Evolutionary conservation across 306 rosid genomes (phyloP).

Genomic region (Dryas octopetala): DNA sequence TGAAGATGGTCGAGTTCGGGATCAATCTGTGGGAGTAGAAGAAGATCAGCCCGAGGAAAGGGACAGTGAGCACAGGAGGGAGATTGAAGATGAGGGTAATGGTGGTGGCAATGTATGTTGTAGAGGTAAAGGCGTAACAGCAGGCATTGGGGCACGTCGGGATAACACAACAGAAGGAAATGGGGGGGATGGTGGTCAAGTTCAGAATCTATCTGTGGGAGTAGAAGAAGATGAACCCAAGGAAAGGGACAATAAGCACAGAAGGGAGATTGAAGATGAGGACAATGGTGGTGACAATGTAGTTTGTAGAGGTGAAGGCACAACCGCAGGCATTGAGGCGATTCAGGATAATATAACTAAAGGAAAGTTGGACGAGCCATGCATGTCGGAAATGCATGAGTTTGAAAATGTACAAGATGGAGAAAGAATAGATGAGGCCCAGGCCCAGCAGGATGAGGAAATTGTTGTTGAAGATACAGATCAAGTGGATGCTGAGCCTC

Average conservation of each 20-base stretch:
- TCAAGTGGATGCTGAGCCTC: conserved; percentile 15
- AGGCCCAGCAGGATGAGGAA: conserved; percentile 11
- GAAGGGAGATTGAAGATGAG: conserved; percentile 26
- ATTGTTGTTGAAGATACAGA: conserved; percentile 19
- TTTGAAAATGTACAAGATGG: conserved; percentile 11
- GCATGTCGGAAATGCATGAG: conserved; percentile 16
- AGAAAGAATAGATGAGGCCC: conserved; percentile 7
- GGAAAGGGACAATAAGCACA: conserved; percentile 18
- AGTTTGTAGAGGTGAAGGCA: conserved; percentile 14
- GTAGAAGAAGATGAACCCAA: conserved; percentile 23
- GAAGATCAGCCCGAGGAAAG: conserved; percentile 24
- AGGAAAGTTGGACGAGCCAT: conserved; percentile 14
- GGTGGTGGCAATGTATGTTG: conserved; percentile 4
- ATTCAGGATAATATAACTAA: conserved; percentile 14
- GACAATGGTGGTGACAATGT: conserved; percentile 13
- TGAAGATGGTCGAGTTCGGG: background rate
- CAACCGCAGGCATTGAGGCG: conserved; percentile 10
- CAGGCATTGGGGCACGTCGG: conserved; percentile 19
- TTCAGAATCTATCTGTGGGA: conserved; percentile 16
- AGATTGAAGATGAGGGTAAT: conserved; percentile 25
- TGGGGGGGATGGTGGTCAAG: background rate
- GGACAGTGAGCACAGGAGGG: conserved; percentile 19
- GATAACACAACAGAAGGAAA: conserved; percentile 14
- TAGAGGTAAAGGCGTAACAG: conserved; percentile 14
- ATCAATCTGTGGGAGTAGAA: conserved; percentile 19